Evolutionary conservation across 768 basidiomycete species (phyloP).

Genomic region (Lyophyllum shimeji): DNA sequence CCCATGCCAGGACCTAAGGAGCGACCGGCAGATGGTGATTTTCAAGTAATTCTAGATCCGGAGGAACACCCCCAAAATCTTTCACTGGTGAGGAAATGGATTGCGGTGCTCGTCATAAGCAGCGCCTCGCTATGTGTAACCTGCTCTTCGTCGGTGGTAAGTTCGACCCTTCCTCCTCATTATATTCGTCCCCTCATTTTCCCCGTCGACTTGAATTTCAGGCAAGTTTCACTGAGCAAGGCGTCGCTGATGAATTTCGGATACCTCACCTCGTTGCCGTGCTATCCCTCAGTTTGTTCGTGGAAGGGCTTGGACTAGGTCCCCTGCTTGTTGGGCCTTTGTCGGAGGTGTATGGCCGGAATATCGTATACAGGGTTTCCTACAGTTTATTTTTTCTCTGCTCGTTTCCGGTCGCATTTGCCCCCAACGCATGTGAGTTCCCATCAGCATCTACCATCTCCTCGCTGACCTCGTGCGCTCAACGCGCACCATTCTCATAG

Average conservation of each 20-base stretch:
- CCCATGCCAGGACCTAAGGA: slow-evolving; percentile 3
- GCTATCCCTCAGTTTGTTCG: slow-evolving; percentile 55
- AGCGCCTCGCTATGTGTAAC: slow-evolving; percentile 50
- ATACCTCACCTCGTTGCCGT: slow-evolving; percentile 48
- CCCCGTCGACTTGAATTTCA: slow-evolving; percentile 20
- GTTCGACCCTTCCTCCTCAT: slow-evolving; percentile 18
- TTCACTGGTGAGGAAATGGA: slow-evolving; percentile 44
- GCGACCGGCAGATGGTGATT: slow-evolving; percentile 11
- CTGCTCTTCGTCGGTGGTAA: slow-evolving; percentile 55
- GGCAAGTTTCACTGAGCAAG: slow-evolving; percentile 65
- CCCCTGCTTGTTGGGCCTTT: slow-evolving; percentile 56
- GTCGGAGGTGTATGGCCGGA: slow-evolving; percentile 62
- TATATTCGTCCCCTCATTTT: not conserved
- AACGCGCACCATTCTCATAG: slow-evolving; percentile 28
- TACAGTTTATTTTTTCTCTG: slow-evolving; percentile 62
- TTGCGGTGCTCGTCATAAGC: slow-evolving; percentile 45
- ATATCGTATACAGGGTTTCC: slow-evolving; percentile 59
- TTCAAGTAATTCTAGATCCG: slow-evolving; percentile 37
- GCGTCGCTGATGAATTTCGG: slow-evolving; percentile 48
- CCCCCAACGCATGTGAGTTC: slow-evolving; percentile 58
- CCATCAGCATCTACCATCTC: not conserved
- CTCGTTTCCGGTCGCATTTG: slow-evolving; percentile 73
- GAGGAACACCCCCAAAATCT: slow-evolving; percentile 43
- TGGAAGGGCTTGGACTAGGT: slow-evolving; percentile 57
- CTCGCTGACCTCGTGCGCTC: not conserved